These are phyloP conservation scores for Candida nanaspora DNA, from an alignment of 805 yeast species.

Conservation along the genomic window DNA sequence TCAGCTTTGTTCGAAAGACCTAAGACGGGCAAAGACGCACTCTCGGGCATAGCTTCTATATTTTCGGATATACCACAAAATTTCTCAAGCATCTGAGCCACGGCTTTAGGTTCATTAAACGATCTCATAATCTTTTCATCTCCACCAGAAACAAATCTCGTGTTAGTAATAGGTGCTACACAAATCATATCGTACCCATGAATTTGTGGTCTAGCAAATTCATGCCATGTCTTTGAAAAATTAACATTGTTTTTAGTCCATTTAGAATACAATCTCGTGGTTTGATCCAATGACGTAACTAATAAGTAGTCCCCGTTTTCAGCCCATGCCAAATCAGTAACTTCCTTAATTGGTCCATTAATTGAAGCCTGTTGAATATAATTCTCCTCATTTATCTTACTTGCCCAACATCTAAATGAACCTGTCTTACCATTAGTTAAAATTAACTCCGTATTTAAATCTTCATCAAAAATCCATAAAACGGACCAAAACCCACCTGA, in stretches of 20 bases:
- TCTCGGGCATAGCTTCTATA: conserved; percentile 49
- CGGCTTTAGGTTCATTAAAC: conserved; percentile 80
- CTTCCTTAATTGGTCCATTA: conserved; percentile 70
- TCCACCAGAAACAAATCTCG: conserved; percentile 83
- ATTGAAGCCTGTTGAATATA: conserved; percentile 41
- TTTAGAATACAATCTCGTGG: conserved; percentile 75
- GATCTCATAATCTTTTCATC: conserved; percentile 91
- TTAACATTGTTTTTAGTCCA: conserved; percentile 38
- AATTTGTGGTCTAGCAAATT: conserved; percentile 93
- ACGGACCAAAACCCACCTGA: conserved; percentile 60
- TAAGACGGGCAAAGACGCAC: conserved; percentile 86
- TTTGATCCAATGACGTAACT: conserved; percentile 86
- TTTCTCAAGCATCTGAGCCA: conserved; percentile 51
- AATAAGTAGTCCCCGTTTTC: conserved; percentile 57
- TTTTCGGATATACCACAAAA: conserved; percentile 39
- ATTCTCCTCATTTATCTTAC: conserved; percentile 3
- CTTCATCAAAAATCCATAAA: conserved; percentile 54
- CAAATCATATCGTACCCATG: conserved; percentile 97
- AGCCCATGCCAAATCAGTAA: conserved; percentile 78
- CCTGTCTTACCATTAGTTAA: conserved; percentile 90
- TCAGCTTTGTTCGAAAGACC: conserved; percentile 89
- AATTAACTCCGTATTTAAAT: conserved; percentile 37
- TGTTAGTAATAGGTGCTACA: conserved; percentile 48
- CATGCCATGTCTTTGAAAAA: conserved; percentile 58
- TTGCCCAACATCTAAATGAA: conserved; percentile 72